phyloP scores from a whole-genome alignment of 139 green algal genomes.

The Tetraselmis chui region DNA sequence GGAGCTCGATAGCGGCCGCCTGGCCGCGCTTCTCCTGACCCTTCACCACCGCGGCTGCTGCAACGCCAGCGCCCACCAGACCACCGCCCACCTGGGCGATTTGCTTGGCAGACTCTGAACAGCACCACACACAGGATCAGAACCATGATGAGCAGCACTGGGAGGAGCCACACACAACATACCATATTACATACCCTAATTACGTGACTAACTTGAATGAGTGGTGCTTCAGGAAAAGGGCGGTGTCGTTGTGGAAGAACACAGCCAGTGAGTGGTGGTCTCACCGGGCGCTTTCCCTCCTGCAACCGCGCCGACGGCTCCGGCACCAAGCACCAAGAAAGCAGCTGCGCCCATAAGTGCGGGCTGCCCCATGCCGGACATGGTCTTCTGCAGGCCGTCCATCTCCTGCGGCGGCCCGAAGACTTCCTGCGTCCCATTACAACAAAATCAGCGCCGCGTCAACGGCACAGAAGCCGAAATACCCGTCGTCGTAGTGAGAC shows the following conservation, averaged over 20 bases:
- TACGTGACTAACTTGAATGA: too few species aligned
- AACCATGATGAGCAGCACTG: neutral
- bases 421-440: neutral
- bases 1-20: constrained; percentile 59
- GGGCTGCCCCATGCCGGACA: neutral
- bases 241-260: neutral
- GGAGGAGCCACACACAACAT: neutral
- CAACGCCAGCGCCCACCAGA: constrained; percentile 34
- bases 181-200: too few species aligned
- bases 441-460: too few species aligned
- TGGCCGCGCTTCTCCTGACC: constrained; percentile 53
- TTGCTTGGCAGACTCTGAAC: neutral
- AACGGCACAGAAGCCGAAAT: too few species aligned
- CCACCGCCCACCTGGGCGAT: constrained; percentile 23
- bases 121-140: neutral
- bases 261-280: neutral
- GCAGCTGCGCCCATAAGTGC: neutral
- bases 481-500: neutral
- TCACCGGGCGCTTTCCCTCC: neutral
- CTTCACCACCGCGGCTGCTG: constrained; percentile 25
- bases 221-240: too few species aligned
- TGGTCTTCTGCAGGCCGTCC: neutral
- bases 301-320: neutral
- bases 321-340: neutral
- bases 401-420: neutral